Conservation (phyloP, 2,329 filamentous ascomycete species). For the Dothiorella sarmentorum region DNA sequence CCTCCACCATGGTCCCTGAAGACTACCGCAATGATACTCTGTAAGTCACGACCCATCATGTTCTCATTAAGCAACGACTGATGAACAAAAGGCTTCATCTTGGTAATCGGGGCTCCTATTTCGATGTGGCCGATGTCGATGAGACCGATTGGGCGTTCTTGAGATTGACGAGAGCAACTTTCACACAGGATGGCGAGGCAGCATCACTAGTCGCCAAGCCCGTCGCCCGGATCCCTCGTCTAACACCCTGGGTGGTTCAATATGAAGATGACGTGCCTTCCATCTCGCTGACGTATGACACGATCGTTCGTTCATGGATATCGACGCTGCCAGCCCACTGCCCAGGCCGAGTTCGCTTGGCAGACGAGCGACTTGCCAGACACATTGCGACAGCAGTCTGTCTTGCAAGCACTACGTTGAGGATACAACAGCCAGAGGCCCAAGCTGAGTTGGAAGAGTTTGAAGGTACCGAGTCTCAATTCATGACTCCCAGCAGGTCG, state of each 20-base stretch:
- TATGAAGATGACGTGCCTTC: slow-evolving; percentile 20
- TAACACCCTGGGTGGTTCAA: background rate
- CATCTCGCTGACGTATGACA: slow-evolving; percentile 30
- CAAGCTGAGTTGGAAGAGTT: slow-evolving; percentile 12
- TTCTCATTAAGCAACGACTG: too few relatives aligned
- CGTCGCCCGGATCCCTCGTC: slow-evolving; percentile 13
- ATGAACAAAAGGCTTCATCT: slow-evolving; percentile 19
- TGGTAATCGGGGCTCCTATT: slow-evolving; percentile 8
- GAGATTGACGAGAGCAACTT: slow-evolving; percentile 20
- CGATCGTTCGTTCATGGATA: slow-evolving; percentile 32
- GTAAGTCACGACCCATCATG: background rate
- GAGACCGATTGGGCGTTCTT: slow-evolving; percentile 27
- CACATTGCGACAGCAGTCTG: slow-evolving; percentile 37
- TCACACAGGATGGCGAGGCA: background rate
- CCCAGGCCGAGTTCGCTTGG: slow-evolving; percentile 27
- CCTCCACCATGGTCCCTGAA: background rate
- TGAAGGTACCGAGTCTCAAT: background rate
- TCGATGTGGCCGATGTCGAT: slow-evolving; percentile 31
- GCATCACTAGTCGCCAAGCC: background rate
- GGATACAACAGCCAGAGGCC: slow-evolving; percentile 9
- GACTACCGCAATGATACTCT: slow-evolving; percentile 6
- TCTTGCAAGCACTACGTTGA: slow-evolving; percentile 31
- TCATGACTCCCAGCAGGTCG: slow-evolving; percentile 24
- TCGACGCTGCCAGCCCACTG: slow-evolving; percentile 28
- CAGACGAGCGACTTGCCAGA: slow-evolving; percentile 32